Conservation (phyloP, 768 basidiomycete genomes). For the Xerocomellus chrysenteron region DNA sequence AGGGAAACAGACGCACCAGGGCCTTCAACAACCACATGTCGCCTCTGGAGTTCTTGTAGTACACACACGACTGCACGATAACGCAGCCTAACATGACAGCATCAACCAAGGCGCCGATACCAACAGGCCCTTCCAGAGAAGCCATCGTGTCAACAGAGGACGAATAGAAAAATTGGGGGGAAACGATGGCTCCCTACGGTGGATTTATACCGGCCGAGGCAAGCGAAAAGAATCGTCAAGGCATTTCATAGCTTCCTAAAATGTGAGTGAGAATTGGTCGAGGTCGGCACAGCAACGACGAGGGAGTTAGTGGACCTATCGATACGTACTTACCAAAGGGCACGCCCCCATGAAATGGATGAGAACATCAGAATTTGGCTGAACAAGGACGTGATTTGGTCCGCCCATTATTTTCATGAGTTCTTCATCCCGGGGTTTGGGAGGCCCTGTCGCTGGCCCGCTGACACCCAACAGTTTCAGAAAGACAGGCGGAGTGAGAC, state of each 20-base stretch:
- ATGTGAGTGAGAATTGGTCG: not conserved
- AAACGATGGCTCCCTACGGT: not conserved
- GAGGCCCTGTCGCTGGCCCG: not conserved
- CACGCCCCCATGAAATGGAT: not conserved
- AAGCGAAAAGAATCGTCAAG: slow-evolving; percentile 7
- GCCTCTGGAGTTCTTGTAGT: slow-evolving; percentile 21
- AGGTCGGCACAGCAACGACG: slow-evolving; percentile 15
- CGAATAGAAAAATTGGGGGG: not conserved
- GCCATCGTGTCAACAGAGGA: slow-evolving; percentile 12
- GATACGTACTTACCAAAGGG: slow-evolving; percentile 6
- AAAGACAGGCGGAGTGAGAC: not conserved
- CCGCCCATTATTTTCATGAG: not conserved
- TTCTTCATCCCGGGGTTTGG: slow-evolving; percentile 20
- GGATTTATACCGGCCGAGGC: slow-evolving; percentile 18
- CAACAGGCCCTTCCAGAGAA: slow-evolving; percentile 28
- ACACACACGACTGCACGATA: slow-evolving; percentile 27
- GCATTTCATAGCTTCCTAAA: slow-evolving; percentile 9
- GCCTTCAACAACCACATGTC: slow-evolving; percentile 12
- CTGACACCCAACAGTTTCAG: not conserved
- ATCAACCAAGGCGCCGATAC: slow-evolving; percentile 20
- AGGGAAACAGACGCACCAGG: slow-evolving; percentile 8
- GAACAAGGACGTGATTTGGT: slow-evolving; percentile 3
- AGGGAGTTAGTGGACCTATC: not conserved
- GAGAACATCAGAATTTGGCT: slow-evolving; percentile 16
- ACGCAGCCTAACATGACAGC: slow-evolving; percentile 25